Percentiles rank a stretch among this genome's conserved stretches.
phyloP scores from a whole-genome alignment of 805 yeast genomes.

The Hanseniaspora hatyaiensis region DNA sequence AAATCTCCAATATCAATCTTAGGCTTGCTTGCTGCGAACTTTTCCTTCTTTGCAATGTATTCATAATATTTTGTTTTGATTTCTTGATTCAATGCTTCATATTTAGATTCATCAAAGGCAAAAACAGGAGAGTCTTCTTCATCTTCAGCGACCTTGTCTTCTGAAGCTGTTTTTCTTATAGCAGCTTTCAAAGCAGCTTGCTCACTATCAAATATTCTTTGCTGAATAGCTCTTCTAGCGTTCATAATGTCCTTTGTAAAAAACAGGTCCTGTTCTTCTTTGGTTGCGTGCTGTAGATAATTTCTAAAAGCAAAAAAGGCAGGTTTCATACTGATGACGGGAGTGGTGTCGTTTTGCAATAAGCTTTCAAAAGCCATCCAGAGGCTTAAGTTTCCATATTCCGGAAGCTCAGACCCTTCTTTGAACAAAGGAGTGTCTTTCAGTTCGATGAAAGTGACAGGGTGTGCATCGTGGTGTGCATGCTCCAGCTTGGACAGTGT shows the following conservation, averaged over 20 bases:
- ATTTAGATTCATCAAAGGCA: slow-evolving; percentile 18
- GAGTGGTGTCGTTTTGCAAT: background rate
- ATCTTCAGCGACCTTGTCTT: background rate
- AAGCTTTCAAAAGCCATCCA: slow-evolving; percentile 26
- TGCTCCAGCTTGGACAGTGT: slow-evolving; percentile 76
- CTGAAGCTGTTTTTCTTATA: background rate
- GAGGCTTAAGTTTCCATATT: slow-evolving; percentile 27
- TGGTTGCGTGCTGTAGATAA: background rate
- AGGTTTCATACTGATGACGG: no score
- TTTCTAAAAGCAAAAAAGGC: background rate
- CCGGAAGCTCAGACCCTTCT: slow-evolving; percentile 12
- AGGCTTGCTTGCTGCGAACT: background rate
- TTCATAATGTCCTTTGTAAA: slow-evolving; percentile 8
- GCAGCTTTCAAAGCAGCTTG: background rate
- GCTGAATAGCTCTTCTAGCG: slow-evolving; percentile 8
- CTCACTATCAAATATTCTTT: slow-evolving; percentile 1
- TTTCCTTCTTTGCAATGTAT: background rate
- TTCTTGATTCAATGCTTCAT: slow-evolving; percentile 21
- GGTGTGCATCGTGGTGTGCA: slow-evolving; percentile 79
- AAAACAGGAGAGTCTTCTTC: background rate
- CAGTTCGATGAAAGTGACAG: slow-evolving; percentile 75
- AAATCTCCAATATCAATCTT: background rate
- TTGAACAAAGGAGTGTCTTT: slow-evolving; percentile 46
- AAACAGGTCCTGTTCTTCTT: slow-evolving; percentile 1
- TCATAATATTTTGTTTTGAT: background rate